A percentile compares a stretch with the other conserved stretches of the same genome.
Conservation (phyloP, 2,329 filamentous ascomycete species). For the Mariannaea elegans region DNA sequence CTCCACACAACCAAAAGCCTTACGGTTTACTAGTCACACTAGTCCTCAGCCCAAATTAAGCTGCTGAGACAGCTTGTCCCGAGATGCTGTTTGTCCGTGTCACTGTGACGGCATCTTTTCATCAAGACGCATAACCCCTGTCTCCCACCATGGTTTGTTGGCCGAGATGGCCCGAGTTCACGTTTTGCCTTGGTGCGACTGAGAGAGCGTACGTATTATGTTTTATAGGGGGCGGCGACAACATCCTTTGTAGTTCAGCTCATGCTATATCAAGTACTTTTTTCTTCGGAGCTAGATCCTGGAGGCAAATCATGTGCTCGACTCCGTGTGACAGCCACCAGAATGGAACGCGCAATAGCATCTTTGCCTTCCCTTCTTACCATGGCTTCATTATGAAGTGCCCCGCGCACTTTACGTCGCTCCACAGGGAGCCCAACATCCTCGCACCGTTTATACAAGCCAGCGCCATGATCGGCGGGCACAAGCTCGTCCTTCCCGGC, state of each 20-base stretch:
- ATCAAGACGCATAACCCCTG: constrained; percentile 32
- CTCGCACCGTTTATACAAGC: constrained; percentile 56
- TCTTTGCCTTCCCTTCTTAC: constrained; percentile 47
- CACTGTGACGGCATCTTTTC: constrained; percentile 39
- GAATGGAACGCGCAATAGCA: constrained; percentile 39
- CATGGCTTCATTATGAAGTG: constrained; percentile 67
- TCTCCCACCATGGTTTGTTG: constrained; percentile 25
- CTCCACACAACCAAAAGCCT: constrained; percentile 34
- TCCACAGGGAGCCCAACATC: constrained; percentile 57
- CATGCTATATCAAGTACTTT: constrained; percentile 3
- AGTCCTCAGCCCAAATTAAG: constrained; percentile 28
- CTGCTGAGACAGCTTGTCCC: constrained; percentile 26
- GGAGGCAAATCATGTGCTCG: constrained; percentile 13
- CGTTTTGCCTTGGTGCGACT: constrained; percentile 15
- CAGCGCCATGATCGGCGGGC: constrained; percentile 58
- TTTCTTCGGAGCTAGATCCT: constrained; percentile 11
- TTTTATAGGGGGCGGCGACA: constrained; percentile 13
- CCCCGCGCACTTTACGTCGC: constrained; percentile 54
- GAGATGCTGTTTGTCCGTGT: constrained; percentile 28
- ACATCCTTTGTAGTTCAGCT: constrained; percentile 22
- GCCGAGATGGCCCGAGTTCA: constrained; percentile 41
- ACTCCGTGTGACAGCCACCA: constrained; percentile 33
- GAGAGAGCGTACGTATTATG: not conserved
- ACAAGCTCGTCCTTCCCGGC: constrained; percentile 69
- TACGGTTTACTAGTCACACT: constrained; percentile 33